These are phyloP conservation scores for Chaetomiaceae sp. DNA, from an alignment of 2,329 filamentous ascomycete genomes.

Conservation along the genomic window DNA sequence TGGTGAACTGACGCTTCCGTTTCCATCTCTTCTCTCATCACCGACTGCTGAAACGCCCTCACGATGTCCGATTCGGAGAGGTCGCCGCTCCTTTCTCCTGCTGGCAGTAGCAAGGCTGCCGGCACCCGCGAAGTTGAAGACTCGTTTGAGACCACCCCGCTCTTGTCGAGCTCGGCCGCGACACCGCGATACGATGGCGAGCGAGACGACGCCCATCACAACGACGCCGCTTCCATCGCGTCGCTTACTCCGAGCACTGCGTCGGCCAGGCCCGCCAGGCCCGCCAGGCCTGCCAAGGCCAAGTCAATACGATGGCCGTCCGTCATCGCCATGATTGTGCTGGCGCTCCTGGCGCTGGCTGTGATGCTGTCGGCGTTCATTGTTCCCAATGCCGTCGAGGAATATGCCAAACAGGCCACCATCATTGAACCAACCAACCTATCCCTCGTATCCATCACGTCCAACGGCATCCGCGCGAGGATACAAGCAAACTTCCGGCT, in stretches of 20 bases:
- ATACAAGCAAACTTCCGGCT: slow-evolving; percentile 78
- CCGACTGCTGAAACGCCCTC: neutral
- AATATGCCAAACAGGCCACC: slow-evolving; percentile 79
- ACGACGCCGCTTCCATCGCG: slow-evolving; percentile 30
- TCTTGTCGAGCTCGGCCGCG: slow-evolving; percentile 39
- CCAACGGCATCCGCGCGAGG: slow-evolving; percentile 70
- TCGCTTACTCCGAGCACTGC: slow-evolving; percentile 22
- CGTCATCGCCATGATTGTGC: slow-evolving; percentile 62
- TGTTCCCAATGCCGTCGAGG: slow-evolving; percentile 71
- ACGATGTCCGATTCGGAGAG: slow-evolving; percentile 43
- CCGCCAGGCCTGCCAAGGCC: slow-evolving; percentile 31
- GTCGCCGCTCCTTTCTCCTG: slow-evolving; percentile 40
- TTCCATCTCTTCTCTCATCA: neutral
- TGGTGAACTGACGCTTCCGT: neutral
- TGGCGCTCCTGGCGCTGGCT: slow-evolving; percentile 58
- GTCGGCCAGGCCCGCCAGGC: slow-evolving; percentile 30
- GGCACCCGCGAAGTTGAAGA: slow-evolving; percentile 25
- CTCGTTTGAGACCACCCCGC: slow-evolving; percentile 46
- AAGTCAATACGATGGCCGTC: slow-evolving; percentile 66
- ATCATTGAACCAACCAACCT: slow-evolving; percentile 79
- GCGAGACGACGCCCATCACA: slow-evolving; percentile 29
- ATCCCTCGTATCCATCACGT: slow-evolving; percentile 79
- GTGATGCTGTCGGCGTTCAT: slow-evolving; percentile 79
- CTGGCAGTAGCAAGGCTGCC: slow-evolving; percentile 27
- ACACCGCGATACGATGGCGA: slow-evolving; percentile 38